These are phyloP conservation scores for Hericium erinaceus DNA, from an alignment of 768 basidiomycete species.

Conservation along the genomic window DNA sequence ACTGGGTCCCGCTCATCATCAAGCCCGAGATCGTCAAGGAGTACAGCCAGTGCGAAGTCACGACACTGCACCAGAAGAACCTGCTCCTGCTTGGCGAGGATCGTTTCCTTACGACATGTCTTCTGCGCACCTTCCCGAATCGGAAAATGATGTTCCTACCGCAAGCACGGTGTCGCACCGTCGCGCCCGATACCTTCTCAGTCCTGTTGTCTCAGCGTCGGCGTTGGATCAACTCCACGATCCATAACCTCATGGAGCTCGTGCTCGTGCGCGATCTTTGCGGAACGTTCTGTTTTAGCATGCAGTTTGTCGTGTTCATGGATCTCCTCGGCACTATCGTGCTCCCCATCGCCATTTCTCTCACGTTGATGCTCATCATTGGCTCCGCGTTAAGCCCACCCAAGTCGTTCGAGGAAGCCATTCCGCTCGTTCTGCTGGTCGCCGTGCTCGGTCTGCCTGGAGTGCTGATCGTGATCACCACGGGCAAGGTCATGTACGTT, in stretches of 20 bases:
- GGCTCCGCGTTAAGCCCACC: conserved; percentile 77
- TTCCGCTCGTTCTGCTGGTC: conserved; percentile 81
- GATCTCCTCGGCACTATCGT: conserved; percentile 88
- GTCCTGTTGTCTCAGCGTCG: conserved; percentile 93
- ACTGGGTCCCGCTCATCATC: conserved; percentile 95
- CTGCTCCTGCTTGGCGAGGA: conserved; percentile 94
- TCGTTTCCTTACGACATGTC: conserved; percentile 95
- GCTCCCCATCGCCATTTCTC: conserved; percentile 84
- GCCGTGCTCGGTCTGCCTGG: conserved; percentile 93
- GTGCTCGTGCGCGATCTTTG: conserved; percentile 94
- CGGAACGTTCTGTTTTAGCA: conserved; percentile 99
- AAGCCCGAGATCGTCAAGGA: conserved; percentile 97
- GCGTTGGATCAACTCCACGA: conserved; percentile 99
- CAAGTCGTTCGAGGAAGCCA: conserved; percentile 79
- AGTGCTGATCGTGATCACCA: conserved; percentile 87
- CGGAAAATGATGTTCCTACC: conserved; percentile 99
- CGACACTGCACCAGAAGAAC: conserved; percentile 96
- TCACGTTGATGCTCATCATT: conserved; percentile 85
- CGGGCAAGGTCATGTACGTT: conserved; percentile 89
- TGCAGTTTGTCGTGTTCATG: conserved; percentile 99
- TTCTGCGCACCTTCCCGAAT: conserved; percentile 94
- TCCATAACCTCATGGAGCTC: conserved; percentile 99
- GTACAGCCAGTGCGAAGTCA: conserved; percentile 90
- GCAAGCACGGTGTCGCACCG: conserved; percentile 88
- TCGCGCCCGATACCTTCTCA: conserved; percentile 92